These are phyloP conservation scores for Neurospora sp. DNA, from an alignment of 2,329 filamentous ascomycete genomes.

Conservation along the genomic window DNA sequence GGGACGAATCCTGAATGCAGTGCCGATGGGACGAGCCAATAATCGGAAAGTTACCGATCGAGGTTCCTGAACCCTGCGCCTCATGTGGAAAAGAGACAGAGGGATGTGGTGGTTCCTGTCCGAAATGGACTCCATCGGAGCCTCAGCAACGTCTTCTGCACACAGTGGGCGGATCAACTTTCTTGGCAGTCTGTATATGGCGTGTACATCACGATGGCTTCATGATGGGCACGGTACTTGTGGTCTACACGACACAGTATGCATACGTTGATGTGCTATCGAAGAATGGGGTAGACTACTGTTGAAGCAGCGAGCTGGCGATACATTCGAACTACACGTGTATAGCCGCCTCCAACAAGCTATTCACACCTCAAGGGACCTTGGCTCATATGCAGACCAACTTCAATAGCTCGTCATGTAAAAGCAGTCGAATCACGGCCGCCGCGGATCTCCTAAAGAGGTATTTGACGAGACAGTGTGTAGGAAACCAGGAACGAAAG, in stretches of 20 bases:
- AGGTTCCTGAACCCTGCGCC: conserved; percentile 8
- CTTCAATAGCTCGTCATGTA: background rate
- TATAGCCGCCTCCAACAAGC: background rate
- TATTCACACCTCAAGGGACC: background rate
- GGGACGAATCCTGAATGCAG: background rate
- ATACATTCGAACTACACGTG: background rate
- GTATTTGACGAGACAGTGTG: background rate
- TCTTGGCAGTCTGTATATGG: background rate
- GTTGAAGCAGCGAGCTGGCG: background rate
- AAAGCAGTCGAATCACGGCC: background rate
- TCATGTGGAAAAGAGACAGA: background rate
- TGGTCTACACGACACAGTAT: background rate
- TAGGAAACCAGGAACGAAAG: background rate
- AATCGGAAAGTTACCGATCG: conserved; percentile 11
- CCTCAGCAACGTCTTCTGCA: background rate
- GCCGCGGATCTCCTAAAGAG: background rate
- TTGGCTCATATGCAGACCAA: background rate
- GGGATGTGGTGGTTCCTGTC: background rate
- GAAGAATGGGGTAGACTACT: background rate
- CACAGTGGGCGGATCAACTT: background rate
- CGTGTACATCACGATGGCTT: background rate
- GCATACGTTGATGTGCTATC: background rate
- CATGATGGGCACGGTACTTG: background rate
- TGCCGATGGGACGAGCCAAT: conserved; percentile 9
- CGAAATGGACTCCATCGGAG: background rate